A percentile compares a stretch with the other conserved stretches of the same genome.
These are phyloP conservation scores for Mycena olivaceomarginata DNA, from an alignment of 768 basidiomycete genomes.

Conservation along the genomic window DNA sequence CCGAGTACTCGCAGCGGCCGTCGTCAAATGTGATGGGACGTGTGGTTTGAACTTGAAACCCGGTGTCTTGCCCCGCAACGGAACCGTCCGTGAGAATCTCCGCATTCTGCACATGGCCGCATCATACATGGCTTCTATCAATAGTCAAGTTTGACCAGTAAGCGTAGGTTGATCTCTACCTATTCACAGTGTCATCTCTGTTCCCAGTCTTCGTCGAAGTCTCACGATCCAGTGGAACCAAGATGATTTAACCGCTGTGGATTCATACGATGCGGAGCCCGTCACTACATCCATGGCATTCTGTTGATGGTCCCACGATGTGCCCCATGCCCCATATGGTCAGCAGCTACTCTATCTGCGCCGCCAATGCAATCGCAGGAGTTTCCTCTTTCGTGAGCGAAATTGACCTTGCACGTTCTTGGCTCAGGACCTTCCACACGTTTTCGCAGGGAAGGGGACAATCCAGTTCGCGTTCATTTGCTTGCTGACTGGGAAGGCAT, in stretches of 20 bases:
- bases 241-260: constrained; percentile 1
- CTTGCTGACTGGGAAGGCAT: too few species aligned
- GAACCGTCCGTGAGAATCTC: too few species aligned
- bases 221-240: not conserved
- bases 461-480: not conserved
- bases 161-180: not conserved
- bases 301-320: not conserved
- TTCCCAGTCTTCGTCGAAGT: too few species aligned
- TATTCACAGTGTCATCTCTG: not conserved
- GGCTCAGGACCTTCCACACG: not conserved
- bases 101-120: not conserved
- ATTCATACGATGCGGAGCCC: not conserved
- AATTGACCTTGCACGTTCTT: not conserved
- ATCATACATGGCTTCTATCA: not conserved
- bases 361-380: not conserved
- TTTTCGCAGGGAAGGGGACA: not conserved
- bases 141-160: not conserved
- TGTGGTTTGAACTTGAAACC: not conserved
- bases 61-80: too few species aligned
- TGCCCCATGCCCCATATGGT: constrained; percentile 9
- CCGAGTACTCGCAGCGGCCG: not conserved
- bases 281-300: not conserved
- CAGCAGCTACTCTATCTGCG: not conserved
- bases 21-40: not conserved
- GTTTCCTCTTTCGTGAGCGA: constrained; percentile 13